Evolutionary conservation across 2,329 filamentous ascomycete genomes (phyloP).

Genomic region (Botryotinia calthae): DNA sequence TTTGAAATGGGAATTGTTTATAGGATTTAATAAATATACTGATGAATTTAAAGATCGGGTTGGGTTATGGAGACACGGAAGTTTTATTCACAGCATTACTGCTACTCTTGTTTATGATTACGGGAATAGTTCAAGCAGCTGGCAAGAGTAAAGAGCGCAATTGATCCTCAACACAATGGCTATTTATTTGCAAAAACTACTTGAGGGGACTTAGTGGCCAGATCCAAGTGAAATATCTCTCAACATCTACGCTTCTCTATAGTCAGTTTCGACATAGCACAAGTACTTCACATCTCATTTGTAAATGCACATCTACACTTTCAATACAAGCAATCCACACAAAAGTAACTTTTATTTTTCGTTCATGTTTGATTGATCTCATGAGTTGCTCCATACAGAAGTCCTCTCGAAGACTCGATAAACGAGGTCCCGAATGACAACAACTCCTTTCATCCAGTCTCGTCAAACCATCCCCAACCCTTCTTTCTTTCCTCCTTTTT

Average conservation of each 20-base stretch:
- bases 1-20: not conserved
- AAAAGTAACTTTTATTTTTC: too few relatives aligned
- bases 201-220: not conserved
- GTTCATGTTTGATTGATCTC: too few relatives aligned
- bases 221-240: not conserved
- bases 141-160: not conserved
- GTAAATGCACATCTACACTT: too few relatives aligned
- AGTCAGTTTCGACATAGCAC: too few relatives aligned
- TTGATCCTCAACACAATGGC: not conserved
- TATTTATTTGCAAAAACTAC: not conserved
- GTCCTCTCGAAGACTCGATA: not conserved
- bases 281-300: too few relatives aligned
- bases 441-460: not conserved
- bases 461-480: not conserved
- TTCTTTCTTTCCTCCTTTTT: not conserved
- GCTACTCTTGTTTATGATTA: not conserved
- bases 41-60: not conserved
- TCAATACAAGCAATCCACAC: too few relatives aligned
- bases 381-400: not conserved
- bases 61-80: not conserved
- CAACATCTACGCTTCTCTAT: too few relatives aligned
- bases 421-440: not conserved
- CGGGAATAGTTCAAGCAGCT: not conserved
- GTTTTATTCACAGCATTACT: not conserved
- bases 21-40: not conserved